Percentiles rank a stretch among this genome's conserved stretches.
These are phyloP conservation scores for Xylaria multiplex DNA, from an alignment of 2,329 filamentous ascomycete genomes.

Conservation along the genomic window DNA sequence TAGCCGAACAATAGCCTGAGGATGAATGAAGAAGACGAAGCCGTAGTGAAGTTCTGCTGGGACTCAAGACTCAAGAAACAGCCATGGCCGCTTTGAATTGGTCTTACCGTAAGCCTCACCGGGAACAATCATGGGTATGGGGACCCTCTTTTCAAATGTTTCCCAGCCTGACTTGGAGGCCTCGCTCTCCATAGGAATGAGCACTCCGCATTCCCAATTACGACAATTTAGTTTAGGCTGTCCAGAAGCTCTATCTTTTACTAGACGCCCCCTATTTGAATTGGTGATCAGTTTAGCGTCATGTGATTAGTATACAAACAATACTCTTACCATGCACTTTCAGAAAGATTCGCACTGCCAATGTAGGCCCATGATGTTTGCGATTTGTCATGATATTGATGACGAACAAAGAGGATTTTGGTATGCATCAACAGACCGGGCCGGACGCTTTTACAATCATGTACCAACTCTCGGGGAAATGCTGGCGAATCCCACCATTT, in stretches of 20 bases:
- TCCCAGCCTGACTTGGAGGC: constrained; percentile 31
- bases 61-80: constrained; percentile 45
- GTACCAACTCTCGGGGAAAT: constrained; percentile 78
- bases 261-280: constrained; percentile 74
- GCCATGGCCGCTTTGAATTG: constrained; percentile 47
- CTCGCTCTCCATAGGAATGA: constrained; percentile 67
- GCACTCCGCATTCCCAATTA: constrained; percentile 96
- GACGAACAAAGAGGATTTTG: constrained; percentile 73
- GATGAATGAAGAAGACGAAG: background rate
- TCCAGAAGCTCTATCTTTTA: constrained; percentile 73
- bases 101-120: constrained; percentile 46
- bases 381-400: constrained; percentile 35
- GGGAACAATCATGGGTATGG: constrained; percentile 57
- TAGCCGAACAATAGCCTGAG: background rate
- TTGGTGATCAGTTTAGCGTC: constrained; percentile 26
- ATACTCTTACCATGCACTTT: constrained; percentile 83
- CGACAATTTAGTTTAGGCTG: constrained; percentile 80
- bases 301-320: constrained; percentile 4
- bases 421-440: constrained; percentile 84
- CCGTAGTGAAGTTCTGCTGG: background rate
- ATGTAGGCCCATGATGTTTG: constrained; percentile 79
- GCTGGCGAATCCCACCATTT: constrained; percentile 75
- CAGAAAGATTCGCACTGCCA: constrained; percentile 90
- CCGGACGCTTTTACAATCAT: constrained; percentile 79
- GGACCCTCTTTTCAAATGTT: constrained; percentile 53